phyloP scores from a whole-genome alignment of 306 rosid species.

The Cicer pinnatifidum region DNA sequence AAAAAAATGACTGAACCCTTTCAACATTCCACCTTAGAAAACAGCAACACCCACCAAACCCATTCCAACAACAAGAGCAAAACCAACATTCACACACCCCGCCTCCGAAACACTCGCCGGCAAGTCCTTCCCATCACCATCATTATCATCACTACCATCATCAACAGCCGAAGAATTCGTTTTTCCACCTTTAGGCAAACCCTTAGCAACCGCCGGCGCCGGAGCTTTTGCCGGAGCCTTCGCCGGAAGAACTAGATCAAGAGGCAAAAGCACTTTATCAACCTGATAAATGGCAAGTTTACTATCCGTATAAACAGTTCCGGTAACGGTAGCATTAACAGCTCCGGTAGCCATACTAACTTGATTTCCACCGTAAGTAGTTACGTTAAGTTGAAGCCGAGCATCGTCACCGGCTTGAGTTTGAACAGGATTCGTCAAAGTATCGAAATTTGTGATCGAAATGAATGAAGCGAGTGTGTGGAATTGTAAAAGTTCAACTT shows the following conservation, averaged over 20 bases:
- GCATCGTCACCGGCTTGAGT: conserved; percentile 69
- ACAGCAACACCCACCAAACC: conserved; percentile 38
- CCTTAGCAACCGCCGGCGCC: conserved; percentile 26
- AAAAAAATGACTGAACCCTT: conserved; percentile 26
- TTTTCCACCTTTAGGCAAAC: conserved; percentile 44
- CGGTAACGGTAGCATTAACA: conserved; percentile 65
- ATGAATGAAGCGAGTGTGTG: conserved; percentile 60
- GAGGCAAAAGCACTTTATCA: conserved; percentile 71
- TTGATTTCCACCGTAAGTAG: conserved; percentile 55
- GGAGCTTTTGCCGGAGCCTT: conserved; percentile 60
- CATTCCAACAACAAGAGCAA: conserved; percentile 40
- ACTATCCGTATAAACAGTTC: conserved; percentile 58
- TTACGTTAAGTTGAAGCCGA: conserved; percentile 68
- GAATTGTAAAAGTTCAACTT: conserved; percentile 66
- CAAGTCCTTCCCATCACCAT: conserved; percentile 39
- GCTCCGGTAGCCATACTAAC: conserved; percentile 72
- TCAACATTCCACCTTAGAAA: conserved; percentile 23
- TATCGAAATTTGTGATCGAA: conserved; percentile 60
- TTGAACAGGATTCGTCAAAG: conserved; percentile 71
- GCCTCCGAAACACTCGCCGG: conserved; percentile 37
- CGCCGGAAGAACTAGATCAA: conserved; percentile 60
- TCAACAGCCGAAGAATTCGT: conserved; percentile 30
- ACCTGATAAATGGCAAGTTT: conserved; percentile 65
- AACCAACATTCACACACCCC: conserved; percentile 31
- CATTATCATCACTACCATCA: conserved; percentile 24